A percentile compares a stretch with the other conserved stretches of the same genome.
Evolutionary conservation across 2,329 filamentous ascomycete species (phyloP).

Genomic region (Xylaria sp.): DNA sequence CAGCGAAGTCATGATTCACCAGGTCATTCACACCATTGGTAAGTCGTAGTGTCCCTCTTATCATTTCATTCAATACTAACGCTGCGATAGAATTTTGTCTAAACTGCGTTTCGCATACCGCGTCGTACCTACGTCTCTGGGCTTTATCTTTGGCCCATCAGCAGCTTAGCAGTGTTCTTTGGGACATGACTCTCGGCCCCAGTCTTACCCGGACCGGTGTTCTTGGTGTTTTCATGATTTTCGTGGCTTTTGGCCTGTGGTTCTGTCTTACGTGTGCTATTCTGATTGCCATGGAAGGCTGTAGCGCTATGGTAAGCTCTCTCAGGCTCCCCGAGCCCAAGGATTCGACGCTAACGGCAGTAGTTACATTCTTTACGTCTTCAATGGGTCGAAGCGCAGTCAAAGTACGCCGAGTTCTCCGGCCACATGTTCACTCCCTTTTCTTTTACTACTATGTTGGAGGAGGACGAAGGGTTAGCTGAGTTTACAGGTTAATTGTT

Average conservation of each 20-base stretch:
- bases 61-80: constrained; percentile 6
- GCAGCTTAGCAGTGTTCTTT: constrained; percentile 94
- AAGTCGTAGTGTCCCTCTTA: constrained; percentile 53
- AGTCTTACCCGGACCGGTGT: constrained; percentile 75
- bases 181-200: constrained; percentile 91
- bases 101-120: constrained; percentile 98
- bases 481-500: constrained; percentile 51
- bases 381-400: constrained; percentile 89
- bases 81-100: constrained; percentile 84
- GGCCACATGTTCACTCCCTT: constrained; percentile 82
- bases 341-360: constrained; percentile 34
- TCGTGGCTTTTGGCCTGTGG: constrained; percentile 88
- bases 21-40: constrained; percentile 98
- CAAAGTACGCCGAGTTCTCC: constrained; percentile 84
- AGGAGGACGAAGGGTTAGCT: constrained; percentile 68
- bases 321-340: background rate
- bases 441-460: constrained; percentile 77
- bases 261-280: constrained; percentile 84
- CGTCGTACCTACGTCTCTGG: constrained; percentile 98
- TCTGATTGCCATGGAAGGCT: constrained; percentile 84
- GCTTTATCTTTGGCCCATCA: constrained; percentile 96
- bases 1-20: constrained; percentile 97
- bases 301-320: constrained; percentile 72
- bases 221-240: constrained; percentile 80
- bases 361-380: constrained; percentile 77